These are phyloP conservation scores for Spirogloea muscicola DNA, from an alignment of 139 green algal genomes.

Conservation along the genomic window DNA sequence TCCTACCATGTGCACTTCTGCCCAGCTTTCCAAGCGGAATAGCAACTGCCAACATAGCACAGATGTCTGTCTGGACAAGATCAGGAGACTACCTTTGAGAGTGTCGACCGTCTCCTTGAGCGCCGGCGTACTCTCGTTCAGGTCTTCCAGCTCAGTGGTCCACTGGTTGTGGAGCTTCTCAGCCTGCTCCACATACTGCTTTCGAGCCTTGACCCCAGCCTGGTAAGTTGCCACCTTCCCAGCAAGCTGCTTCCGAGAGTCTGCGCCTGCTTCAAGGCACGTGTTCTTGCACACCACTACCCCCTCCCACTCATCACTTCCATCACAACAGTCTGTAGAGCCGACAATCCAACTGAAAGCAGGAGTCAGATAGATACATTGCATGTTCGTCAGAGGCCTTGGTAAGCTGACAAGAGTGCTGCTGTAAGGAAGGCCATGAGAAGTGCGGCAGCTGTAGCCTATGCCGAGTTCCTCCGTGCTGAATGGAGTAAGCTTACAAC, in stretches of 20 bases:
- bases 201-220: slow-evolving; percentile 34
- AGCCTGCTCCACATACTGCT: slow-evolving; percentile 43
- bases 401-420: not conserved
- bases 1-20: no score
- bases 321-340: slow-evolving; percentile 86
- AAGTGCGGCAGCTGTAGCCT: not conserved
- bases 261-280: slow-evolving; percentile 64
- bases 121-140: slow-evolving; percentile 22
- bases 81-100: slow-evolving; percentile 18
- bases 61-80: no score
- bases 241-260: slow-evolving; percentile 41
- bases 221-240: slow-evolving; percentile 40
- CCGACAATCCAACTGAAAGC: not conserved
- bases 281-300: slow-evolving; percentile 65
- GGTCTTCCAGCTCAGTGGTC: slow-evolving; percentile 14
- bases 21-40: no score
- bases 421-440: not conserved
- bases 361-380: not conserved
- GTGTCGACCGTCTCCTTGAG: slow-evolving; percentile 50
- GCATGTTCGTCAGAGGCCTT: not conserved
- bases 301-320: slow-evolving; percentile 70
- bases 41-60: no score
- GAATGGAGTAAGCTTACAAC: slow-evolving; percentile 4
- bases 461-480: not conserved
- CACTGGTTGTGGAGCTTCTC: slow-evolving; percentile 8